Evolutionary conservation across 2,329 filamentous ascomycete species (phyloP), one percentile per base, ranked within the genome.

Genomic region (Bertia moriformis): DNA sequence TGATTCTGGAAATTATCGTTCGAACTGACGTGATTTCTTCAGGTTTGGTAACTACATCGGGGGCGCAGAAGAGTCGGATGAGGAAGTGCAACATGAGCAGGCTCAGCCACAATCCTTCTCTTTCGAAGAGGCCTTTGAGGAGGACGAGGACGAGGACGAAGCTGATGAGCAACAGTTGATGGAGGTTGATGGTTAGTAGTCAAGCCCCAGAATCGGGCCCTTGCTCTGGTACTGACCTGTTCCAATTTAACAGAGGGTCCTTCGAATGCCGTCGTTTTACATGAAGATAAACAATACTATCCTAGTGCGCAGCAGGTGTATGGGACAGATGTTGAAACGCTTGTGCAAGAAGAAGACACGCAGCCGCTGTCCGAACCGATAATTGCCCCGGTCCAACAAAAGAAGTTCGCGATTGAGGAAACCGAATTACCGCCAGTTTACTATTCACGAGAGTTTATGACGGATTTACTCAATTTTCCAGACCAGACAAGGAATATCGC

Each of bases 281-380:
- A 98, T 62, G 91, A 98, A 67, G 91, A 98, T 64, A 98, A 98
- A 60, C 91, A 96, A 57, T 98, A 98, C 61, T 98, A 98, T 56
- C 91, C 91, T 19, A 94, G 88, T n/a, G 91, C 91, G 41, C 80
- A 89, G 54, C 91, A 98, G 59, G 79, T 94, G 32, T 98, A 96
- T 56, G 91, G 91, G 39, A 72, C 78, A 49, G 88, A 91, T 61
- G 91, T 98, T 50, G 91, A 98, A 62, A 91, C 89, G 1, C 65
- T 94, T 59, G 89, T 98, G 27, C 84, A 96, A 54, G 91, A 98
- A 59, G 91, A 96, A 63, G 91, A 98, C 66, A 83, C 88, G 43
- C 91, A 98, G 58, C 83, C 88, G 37, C 71, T 98, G 44, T 78
- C 84, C 19, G 78, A 95, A 52, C 91, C 91, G 20, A 96, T 98